Evolutionary conservation across 495 filamentous ascomycete species (phyloP), one percentile per base, ranked within the genome.

Genomic region (Daldinia grandis): DNA sequence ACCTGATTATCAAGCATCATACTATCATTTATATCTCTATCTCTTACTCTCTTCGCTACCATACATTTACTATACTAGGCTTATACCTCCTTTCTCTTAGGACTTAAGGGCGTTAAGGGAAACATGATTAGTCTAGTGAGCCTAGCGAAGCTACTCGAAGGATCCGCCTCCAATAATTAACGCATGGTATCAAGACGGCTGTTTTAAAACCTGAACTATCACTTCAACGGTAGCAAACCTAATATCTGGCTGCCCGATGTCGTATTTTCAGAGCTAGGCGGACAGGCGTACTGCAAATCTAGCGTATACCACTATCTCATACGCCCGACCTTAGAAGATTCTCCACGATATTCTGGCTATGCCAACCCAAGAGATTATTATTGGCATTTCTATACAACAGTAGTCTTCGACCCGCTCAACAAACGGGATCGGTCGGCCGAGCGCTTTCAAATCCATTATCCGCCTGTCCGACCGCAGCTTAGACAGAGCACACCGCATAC

Each of bases 81-180:
- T 12, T 35, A 47, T 21, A 9, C 19, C 17, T 47, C 8, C 9
- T 12, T 47, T 47, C 6, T 47, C 8, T 9, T 47, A 47, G 42
- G 42, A 47, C 42, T 24, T 21, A 9, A 4, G 42, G 9, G 17
- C 19, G 9, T 9, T 24, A 47, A 47, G 7, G 21, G 9, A 47
- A 21, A 47, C 8, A 53, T 31, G 7, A 33, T 8, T 5, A 27
- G 6, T 37, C 25, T 12, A 19, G 12, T 33, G 7, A 54, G 56
- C 64, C 64, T 60, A 59, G 47, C 33, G 44, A 55, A 30, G 42
- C 19, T 38, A 50, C 42, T 54, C 14, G 15, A 40, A 54, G 40
- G 54, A 24, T 37, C 24, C 47, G 25, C 12, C 10, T 28, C 50
- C 27, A 19, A 30, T n/a, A 37, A 25, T 2, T n/a, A 37, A 25